A percentile compares a stretch with the other conserved stretches of the same genome.
Conservation (phyloP, 176 grass and related monocot genomes). For the Elymus sibiricus region DNA sequence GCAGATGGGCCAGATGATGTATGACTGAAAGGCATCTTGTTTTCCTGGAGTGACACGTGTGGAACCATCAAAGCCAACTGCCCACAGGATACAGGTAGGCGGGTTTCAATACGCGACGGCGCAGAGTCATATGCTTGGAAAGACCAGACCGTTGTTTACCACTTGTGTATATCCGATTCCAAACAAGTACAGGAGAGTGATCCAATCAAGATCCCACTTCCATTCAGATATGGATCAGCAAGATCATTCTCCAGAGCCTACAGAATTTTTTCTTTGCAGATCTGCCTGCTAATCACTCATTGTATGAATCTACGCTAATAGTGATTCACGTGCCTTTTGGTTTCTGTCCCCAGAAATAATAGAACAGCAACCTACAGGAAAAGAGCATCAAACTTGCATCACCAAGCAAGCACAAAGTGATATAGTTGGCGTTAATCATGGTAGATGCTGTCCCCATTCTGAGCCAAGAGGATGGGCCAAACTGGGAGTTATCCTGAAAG, state of each 20-base stretch:
- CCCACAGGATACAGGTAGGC: slow-evolving; percentile 15
- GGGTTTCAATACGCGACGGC: slow-evolving; percentile 17
- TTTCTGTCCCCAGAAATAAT: neutral
- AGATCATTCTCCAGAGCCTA: neutral
- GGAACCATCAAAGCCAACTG: slow-evolving; percentile 18
- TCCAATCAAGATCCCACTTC: neutral
- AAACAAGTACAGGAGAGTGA: neutral
- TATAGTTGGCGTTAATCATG: neutral
- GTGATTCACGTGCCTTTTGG: slow-evolving; percentile 1
- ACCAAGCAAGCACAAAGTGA: slow-evolving; percentile 3
- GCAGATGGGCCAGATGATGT: slow-evolving; percentile 18
- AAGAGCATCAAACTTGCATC: neutral
- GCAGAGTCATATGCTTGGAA: slow-evolving; percentile 2
- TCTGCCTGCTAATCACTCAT: neutral
- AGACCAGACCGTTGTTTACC: slow-evolving; percentile 25
- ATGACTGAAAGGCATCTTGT: slow-evolving; percentile 19
- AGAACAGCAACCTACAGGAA: neutral
- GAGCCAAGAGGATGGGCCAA: neutral
- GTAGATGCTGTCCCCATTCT: neutral
- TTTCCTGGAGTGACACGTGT: slow-evolving; percentile 23
- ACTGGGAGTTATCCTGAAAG: neutral
- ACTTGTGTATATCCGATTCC: slow-evolving; percentile 29
- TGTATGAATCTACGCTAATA: neutral
- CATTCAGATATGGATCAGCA: slow-evolving; percentile 5
- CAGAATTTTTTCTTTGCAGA: no score